Evolutionary conservation across 2,329 filamentous ascomycete species (phyloP).

Genomic region (Pochonia chlamydosporia): DNA sequence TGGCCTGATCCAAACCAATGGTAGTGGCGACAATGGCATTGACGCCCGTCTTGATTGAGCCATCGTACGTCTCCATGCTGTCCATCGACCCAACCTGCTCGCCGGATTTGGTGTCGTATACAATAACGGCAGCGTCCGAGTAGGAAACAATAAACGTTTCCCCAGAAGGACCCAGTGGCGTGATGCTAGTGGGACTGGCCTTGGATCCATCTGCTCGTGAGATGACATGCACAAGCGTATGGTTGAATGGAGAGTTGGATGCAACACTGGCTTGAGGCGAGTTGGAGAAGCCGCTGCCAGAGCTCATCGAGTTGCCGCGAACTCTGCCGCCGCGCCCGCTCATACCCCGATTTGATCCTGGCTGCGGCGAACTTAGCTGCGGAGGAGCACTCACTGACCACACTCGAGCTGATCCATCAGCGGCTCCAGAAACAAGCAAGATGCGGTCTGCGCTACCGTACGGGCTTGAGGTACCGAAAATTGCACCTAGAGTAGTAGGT

Average conservation of each 20-base stretch:
- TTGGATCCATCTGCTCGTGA: constrained; percentile 57
- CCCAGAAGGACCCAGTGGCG: constrained; percentile 75
- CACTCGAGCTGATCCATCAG: constrained; percentile 85
- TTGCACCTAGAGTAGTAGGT: constrained; percentile 70
- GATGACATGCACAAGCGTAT: constrained; percentile 85
- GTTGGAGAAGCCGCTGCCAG: constrained; percentile 84
- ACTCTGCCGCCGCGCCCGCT: constrained; percentile 63
- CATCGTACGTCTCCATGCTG: constrained; percentile 89
- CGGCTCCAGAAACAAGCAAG: constrained; percentile 82
- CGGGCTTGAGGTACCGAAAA: constrained; percentile 71
- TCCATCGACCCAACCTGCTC: constrained; percentile 92
- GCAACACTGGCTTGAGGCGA: constrained; percentile 85
- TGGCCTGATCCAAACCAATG: constrained; percentile 66
- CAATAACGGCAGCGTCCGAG: constrained; percentile 79
- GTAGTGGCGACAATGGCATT: constrained; percentile 89
- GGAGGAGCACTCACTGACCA: constrained; percentile 94
- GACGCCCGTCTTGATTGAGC: constrained; percentile 70
- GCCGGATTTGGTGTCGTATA: constrained; percentile 87
- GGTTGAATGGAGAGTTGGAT: constrained; percentile 78
- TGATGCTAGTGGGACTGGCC: constrained; percentile 84
- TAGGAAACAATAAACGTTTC: constrained; percentile 92
- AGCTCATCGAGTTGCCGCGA: constrained; percentile 88
- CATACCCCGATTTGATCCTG: constrained; percentile 54
- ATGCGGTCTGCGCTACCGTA: constrained; percentile 82
- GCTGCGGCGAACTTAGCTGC: constrained; percentile 74